Percentiles rank a stretch among this genome's conserved stretches.
phyloP scores from a whole-genome alignment of 2,329 filamentous ascomycete species.

The Botrytis fragariae region DNA sequence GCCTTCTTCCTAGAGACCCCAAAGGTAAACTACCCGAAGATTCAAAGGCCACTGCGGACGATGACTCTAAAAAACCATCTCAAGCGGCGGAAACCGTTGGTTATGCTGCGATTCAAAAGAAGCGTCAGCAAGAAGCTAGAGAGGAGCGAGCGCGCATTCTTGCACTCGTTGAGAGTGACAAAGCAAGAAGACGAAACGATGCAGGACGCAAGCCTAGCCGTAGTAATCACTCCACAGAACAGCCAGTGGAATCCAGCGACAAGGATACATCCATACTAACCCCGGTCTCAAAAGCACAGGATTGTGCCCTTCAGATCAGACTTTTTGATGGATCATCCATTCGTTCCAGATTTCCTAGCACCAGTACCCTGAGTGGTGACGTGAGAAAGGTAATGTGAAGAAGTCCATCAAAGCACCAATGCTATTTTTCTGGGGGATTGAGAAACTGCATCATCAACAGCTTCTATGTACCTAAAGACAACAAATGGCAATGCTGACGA shows the following conservation, averaged over 20 bases:
- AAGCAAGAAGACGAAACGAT: constrained; percentile 60
- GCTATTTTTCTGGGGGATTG: neutral
- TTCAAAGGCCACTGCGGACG: neutral
- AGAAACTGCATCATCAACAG: neutral
- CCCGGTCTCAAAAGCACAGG: constrained; percentile 26
- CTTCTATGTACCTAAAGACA: neutral
- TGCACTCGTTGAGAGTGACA: constrained; percentile 74
- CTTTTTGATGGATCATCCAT: constrained; percentile 82
- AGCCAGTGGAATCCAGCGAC: neutral
- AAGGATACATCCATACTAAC: constrained; percentile 14
- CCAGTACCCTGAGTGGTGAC: constrained; percentile 58
- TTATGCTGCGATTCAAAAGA: constrained; percentile 55
- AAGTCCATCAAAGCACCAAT: neutral
- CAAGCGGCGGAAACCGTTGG: constrained; percentile 43
- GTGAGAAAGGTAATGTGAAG: constrained; percentile 52
- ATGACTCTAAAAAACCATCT: neutral
- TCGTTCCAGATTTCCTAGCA: constrained; percentile 66
- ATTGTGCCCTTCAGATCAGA: constrained; percentile 70
- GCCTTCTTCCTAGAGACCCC: neutral
- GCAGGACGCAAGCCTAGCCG: constrained; percentile 49
- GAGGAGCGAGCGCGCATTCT: constrained; percentile 71
- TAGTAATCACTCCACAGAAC: neutral
- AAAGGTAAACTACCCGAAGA: neutral
- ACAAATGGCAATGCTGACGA: constrained; percentile 5
- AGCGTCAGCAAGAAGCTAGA: constrained; percentile 61